phyloP scores from a whole-genome alignment of 2,329 filamentous ascomycete genomes.

The Truncatella angustata region DNA sequence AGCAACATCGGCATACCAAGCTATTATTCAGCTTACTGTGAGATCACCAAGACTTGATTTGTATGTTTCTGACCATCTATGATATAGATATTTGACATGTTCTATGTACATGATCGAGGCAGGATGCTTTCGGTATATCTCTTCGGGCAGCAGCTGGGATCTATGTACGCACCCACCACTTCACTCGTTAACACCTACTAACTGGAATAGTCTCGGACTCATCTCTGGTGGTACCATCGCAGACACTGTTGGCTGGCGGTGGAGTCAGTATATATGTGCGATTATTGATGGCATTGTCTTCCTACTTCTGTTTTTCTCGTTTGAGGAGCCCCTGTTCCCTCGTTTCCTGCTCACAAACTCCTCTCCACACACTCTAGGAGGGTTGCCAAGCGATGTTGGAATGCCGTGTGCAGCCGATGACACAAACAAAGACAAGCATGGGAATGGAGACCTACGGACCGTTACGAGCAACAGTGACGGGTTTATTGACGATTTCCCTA shows the following conservation, averaged over 20 bases:
- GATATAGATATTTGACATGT: slow-evolving; percentile 35
- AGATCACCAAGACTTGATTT: neutral
- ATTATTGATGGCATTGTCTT: neutral
- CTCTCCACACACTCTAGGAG: neutral
- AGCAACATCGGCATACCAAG: slow-evolving; percentile 35
- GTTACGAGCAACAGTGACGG: neutral
- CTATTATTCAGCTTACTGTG: slow-evolving; percentile 33
- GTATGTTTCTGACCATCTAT: too few relatives aligned
- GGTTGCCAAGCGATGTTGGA: neutral
- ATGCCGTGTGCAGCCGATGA: neutral
- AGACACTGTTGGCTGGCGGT: slow-evolving; percentile 1
- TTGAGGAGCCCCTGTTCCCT: slow-evolving; percentile 1
- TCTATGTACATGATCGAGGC: slow-evolving; percentile 36
- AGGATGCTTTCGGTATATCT: slow-evolving; percentile 34
- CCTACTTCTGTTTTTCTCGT: neutral
- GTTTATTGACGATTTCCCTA: neutral
- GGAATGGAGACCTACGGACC: neutral
- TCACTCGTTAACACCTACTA: neutral
- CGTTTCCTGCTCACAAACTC: neutral
- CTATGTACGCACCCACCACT: slow-evolving; percentile 19
- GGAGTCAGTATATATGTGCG: slow-evolving; percentile 1
- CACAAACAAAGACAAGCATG: too few relatives aligned
- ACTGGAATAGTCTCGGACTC: neutral
- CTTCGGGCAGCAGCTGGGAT: slow-evolving; percentile 37
- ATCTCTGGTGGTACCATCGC: slow-evolving; percentile 1